phyloP scores from a whole-genome alignment of 805 yeast species.

The Ascoidea tarda region DNA sequence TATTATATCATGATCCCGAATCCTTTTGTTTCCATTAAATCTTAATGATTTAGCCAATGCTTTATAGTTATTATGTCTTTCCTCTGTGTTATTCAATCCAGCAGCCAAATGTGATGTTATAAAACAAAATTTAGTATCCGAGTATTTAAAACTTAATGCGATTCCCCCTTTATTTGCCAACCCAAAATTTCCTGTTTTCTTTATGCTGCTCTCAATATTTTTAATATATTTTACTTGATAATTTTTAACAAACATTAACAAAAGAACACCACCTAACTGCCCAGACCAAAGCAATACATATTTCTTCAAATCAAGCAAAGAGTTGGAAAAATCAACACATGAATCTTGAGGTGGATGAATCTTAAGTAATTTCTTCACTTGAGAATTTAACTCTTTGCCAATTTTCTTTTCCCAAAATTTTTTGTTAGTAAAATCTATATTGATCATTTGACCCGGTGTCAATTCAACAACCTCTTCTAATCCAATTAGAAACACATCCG shows the following conservation, averaged over 20 bases:
- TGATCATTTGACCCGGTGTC: conserved; percentile 69
- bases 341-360: conserved; percentile 14
- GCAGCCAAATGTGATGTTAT: conserved; percentile 89
- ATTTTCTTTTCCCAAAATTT: conserved; percentile 55
- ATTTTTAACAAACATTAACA: conserved; percentile 53
- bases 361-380: conserved; percentile 11
- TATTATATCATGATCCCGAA: conserved; percentile 69
- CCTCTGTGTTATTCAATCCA: conserved; percentile 67
- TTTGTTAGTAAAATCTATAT: conserved; percentile 52
- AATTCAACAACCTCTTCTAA: conserved; percentile 84
- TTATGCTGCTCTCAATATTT: conserved; percentile 55
- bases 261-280: conserved; percentile 75
- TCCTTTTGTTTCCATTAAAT: conserved; percentile 41
- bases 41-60: conserved; percentile 57
- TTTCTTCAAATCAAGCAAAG: conserved; percentile 19
- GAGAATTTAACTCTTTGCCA: conserved; percentile 27
- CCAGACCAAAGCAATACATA: conserved; percentile 56
- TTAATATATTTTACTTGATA: conserved; percentile 36
- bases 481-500: conserved; percentile 73
- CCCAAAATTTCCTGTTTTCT: conserved; percentile 92
- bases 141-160: conserved; percentile 50
- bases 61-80: conserved; percentile 78
- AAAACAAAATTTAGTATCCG: conserved; percentile 61
- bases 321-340: conserved; percentile 19
- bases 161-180: conserved; percentile 75